Base-by-base conservation (phyloP, 495 filamentous ascomycete species). In the Bryoglossum gracile region DNA sequence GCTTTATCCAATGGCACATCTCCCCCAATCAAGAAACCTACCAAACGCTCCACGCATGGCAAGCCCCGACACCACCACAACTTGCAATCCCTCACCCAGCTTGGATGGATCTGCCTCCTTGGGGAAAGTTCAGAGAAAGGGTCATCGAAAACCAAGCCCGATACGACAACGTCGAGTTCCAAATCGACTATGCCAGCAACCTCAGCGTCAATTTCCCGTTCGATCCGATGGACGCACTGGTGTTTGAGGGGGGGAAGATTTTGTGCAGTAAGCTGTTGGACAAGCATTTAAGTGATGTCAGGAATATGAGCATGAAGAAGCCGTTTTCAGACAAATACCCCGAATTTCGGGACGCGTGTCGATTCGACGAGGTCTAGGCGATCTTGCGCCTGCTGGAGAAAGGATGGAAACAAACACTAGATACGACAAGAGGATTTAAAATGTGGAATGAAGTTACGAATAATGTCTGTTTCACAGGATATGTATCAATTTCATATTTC, bases 51-150 rank as follows among this genome's bases (percentile, higher is more conserved):
- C 50, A 60, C 23, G 51, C 54, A 14, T 59, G 61, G 44, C 51
- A 60, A 36, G 41, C 53, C 6, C 60, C 62, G 2, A 43, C 43
- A 8, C 44, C 52, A 8, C 58, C 41, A 24, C 60, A 66, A 39
- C 47, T 58, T 14, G 34, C 37, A 11, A 58, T 59, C 32, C 44
- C 57, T 1, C 66, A 66, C 38, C 57, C 53, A 8, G 53, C 56
- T 10, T 66, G 60, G 59, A 62, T 67, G 46, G 63, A 65, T 54
- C 53, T 58, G 11, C 51, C 60, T 22, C 55, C 62, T 9, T 62
- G 55, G 59, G 49, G 51, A 8, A 46, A 58, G 32, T 54, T 65
- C 41, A 51, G 62, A 16, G 64, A 59, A 21, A 57, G 55, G 40
- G 46, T 69, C 51, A 64, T 65, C 26, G 38, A 56, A 18, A 57